Evolutionary conservation across 257 asterid genomes (phyloP).

Genomic region (Solanum appendiculatum): DNA sequence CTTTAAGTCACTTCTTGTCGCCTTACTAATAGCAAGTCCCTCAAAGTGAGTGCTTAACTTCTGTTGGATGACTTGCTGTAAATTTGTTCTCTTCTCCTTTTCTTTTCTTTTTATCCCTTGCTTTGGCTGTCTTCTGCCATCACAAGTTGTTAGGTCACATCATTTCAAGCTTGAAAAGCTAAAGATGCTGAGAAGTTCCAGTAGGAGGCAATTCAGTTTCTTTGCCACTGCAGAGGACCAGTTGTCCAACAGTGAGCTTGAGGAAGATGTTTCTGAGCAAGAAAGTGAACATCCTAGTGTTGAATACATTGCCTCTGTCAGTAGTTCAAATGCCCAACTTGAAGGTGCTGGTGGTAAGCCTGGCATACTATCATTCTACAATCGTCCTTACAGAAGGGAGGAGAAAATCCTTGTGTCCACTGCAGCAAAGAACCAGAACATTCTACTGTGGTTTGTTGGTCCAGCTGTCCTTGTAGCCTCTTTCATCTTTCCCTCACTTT

Average conservation of each 20-base stretch:
- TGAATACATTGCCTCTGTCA: slow-evolving; percentile 28
- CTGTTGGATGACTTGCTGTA: not conserved
- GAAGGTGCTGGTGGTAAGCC: slow-evolving; percentile 67
- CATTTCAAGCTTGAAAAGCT: slow-evolving; percentile 29
- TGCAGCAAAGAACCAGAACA: slow-evolving; percentile 28
- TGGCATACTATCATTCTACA: slow-evolving; percentile 74
- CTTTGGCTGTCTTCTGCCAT: not conserved
- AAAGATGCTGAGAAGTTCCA: slow-evolving; percentile 14
- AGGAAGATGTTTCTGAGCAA: slow-evolving; percentile 33
- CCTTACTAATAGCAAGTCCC: not conserved
- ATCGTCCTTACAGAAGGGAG: slow-evolving; percentile 20
- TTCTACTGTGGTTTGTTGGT: slow-evolving; percentile 69
- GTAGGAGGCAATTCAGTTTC: slow-evolving; percentile 18
- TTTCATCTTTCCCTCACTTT: slow-evolving; percentile 86
- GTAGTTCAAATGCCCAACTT: slow-evolving; percentile 15
- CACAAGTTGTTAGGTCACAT: slow-evolving; percentile 38
- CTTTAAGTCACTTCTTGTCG: not conserved
- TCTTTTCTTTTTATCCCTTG: not conserved
- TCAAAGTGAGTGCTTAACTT: not conserved
- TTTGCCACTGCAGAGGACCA: slow-evolving; percentile 52
- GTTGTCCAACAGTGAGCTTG: slow-evolving; percentile 31
- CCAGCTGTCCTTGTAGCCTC: slow-evolving; percentile 90
- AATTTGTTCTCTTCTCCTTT: not conserved
- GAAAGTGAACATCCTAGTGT: slow-evolving; percentile 27
- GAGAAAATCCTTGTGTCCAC: slow-evolving; percentile 25